A percentile compares a stretch with the other conserved stretches of the same genome.
Evolutionary conservation across 2,329 filamentous ascomycete genomes (phyloP).

Genomic region (Xenosphaeropsis pyriputrescens): DNA sequence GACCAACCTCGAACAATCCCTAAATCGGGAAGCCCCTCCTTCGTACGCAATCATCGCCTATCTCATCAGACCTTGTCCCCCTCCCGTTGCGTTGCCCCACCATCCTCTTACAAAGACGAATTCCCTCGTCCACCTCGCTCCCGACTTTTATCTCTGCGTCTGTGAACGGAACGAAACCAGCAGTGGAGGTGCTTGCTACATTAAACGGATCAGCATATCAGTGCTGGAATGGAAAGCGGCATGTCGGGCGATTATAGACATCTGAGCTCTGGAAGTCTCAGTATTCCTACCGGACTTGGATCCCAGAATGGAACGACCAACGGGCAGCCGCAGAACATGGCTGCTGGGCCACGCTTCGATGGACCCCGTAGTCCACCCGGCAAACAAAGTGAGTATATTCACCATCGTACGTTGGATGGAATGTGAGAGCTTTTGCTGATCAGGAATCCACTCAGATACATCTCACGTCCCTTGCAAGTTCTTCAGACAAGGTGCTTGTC

Average conservation of each 20-base stretch:
- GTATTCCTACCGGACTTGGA: constrained; percentile 5
- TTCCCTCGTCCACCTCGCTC: too few species aligned
- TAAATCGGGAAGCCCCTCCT: too few species aligned
- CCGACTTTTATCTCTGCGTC: too few species aligned
- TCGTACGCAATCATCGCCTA: too few species aligned
- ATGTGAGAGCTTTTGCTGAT: constrained; percentile 5
- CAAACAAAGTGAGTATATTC: constrained; percentile 23
- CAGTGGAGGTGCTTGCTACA: too few species aligned
- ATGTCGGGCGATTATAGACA: constrained; percentile 28
- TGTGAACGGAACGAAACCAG: too few species aligned
- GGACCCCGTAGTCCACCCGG: constrained; percentile 46
- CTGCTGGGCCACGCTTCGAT: constrained; percentile 29
- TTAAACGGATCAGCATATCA: too few species aligned
- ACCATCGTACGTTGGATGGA: constrained; percentile 1
- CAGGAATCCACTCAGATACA: constrained; percentile 48
- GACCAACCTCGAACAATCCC: too few species aligned
- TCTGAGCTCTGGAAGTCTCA: constrained; percentile 34
- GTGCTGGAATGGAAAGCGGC: neutral
- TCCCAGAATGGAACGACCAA: constrained; percentile 3
- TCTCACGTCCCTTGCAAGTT: constrained; percentile 99
- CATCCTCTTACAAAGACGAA: too few species aligned
- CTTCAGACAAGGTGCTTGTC: constrained; percentile 90
- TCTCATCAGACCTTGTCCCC: too few species aligned
- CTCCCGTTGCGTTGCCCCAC: too few species aligned
- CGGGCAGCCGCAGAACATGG: constrained; percentile 19